Evolutionary conservation across 257 asterid species (phyloP).

Genomic region (Solanum bulbocastanum): DNA sequence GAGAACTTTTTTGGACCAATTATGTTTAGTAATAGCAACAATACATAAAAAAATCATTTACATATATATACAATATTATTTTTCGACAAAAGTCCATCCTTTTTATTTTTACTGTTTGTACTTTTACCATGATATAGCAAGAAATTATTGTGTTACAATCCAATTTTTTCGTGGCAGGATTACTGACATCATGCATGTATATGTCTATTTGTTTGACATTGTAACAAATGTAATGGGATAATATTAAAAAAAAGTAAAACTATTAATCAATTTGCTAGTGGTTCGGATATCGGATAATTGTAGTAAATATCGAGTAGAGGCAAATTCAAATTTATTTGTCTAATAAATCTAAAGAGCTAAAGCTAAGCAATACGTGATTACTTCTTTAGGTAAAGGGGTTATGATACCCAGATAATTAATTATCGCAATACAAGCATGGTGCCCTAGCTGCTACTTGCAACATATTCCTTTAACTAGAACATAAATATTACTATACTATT

Average conservation of each 20-base stretch:
- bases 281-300: neutral
- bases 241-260: neutral
- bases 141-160: neutral
- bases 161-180: neutral
- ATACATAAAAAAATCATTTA: too few relatives aligned
- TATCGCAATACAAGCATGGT: neutral
- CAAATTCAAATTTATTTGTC: neutral
- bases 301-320: neutral
- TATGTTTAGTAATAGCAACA: too few relatives aligned
- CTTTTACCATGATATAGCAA: neutral
- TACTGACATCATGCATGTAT: too few relatives aligned
- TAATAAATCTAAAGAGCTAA: neutral
- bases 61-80: too few relatives aligned
- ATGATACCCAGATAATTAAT: neutral
- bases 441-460: neutral
- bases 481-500: too few relatives aligned
- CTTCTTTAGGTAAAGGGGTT: constrained; percentile 6
- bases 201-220: neutral
- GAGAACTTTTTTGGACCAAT: too few relatives aligned
- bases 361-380: constrained; percentile 17
- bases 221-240: neutral
- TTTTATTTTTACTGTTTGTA: too few relatives aligned
- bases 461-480: too few relatives aligned
- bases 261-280: neutral
- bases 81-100: neutral